Base-by-base conservation (phyloP, 208 protist genomes). In the Trypanosoma scelopori region DNA sequence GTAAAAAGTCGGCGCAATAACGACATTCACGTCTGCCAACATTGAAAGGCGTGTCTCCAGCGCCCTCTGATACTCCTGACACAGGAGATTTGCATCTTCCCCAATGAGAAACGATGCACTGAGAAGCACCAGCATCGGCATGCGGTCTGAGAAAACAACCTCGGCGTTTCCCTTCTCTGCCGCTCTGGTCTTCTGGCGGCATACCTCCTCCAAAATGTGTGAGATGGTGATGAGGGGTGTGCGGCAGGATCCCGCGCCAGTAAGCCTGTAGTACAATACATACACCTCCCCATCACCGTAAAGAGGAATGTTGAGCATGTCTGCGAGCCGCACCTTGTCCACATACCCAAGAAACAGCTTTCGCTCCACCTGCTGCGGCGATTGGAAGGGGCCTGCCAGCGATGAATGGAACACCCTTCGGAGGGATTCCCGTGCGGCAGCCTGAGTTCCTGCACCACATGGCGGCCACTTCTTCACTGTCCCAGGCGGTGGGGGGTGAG, bases 181-280 rank as follows among this genome's bases (percentile, higher is more conserved):
- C 15, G 55, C 20, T 11, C 45, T 51, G 5, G 0, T 11, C 16
- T 49, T 39, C 28, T 53, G 6, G 3, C 15, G 49, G 23, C 53
- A 66, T 1, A 48, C 25, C 47, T 67, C 60, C 37, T 61, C 35
- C 23, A 73, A 32, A 23, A 48, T 55, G 6, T 66, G 35, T 30
- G 37, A 56, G 28, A 73, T 73, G 3, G 68, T 66, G 43, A 73
- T 66, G 1, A 73, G 59, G 37, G 68, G 68, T n/a, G 68, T 73
- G 16, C 68, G 68, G 43, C 59, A 67, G 0, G 68, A 47, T 16
- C 68, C 68, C 15, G 68, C 57, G 13, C 68, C 68, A 13, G 68
- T 73, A 12, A 73, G n/a, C 32, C 68, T 20, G 53, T 73, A 73
- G 45, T 73, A 73, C 18, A 73, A 32, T 32, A 45, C 51, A 50